Percentiles rank a stretch among this genome's conserved stretches.
phyloP scores from a whole-genome alignment of 2,329 filamentous ascomycete species.

The Phaeosphaeriaceae sp. region DNA sequence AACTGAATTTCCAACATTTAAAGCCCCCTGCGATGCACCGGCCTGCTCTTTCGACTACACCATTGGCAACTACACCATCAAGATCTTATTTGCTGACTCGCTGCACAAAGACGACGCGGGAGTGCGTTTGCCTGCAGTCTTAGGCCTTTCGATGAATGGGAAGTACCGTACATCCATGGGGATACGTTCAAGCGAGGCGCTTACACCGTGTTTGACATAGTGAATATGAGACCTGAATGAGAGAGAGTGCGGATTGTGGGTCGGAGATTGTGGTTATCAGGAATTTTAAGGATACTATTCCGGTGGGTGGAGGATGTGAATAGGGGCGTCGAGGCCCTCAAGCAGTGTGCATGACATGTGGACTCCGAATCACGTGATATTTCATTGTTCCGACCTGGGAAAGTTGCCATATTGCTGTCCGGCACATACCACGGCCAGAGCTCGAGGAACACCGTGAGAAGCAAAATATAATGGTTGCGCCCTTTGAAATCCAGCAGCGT shows the following conservation, averaged over 20 bases:
- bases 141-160: not conserved
- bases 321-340: no score
- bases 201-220: conserved; percentile 11
- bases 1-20: not conserved
- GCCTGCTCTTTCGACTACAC: conserved; percentile 2
- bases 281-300: not conserved
- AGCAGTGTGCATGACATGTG: no score
- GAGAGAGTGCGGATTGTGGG: conserved; percentile 8
- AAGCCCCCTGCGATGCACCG: conserved; percentile 5
- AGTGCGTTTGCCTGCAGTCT: not conserved
- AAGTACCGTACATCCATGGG: not conserved
- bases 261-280: not conserved
- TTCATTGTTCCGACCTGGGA: not conserved
- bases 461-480: not conserved
- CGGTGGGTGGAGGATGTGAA: no score
- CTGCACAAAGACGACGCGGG: not conserved
- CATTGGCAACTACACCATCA: not conserved
- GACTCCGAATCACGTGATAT: not conserved
- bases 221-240: conserved; percentile 6
- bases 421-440: no score
- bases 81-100: not conserved
- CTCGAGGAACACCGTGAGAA: not conserved
- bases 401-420: not conserved
- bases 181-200: conserved; percentile 2
- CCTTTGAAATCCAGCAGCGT: not conserved